A percentile compares a stretch with the other conserved stretches of the same genome.
phyloP scores from a whole-genome alignment of 2,329 filamentous ascomycete species.

The Zymoseptoria brevis region DNA sequence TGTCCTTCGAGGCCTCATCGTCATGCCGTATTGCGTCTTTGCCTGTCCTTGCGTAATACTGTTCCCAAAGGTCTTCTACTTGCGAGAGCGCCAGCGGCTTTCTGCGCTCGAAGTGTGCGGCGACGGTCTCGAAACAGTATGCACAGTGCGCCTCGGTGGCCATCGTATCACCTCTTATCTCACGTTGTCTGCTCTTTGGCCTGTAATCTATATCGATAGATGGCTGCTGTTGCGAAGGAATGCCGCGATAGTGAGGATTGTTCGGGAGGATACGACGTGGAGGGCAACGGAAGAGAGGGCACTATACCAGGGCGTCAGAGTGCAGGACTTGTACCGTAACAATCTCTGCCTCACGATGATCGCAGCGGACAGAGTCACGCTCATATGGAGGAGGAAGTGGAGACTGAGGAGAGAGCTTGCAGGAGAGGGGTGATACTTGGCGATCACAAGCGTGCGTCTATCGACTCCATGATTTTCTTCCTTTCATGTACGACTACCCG shows the following conservation, averaged over 20 bases:
- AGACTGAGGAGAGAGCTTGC: background rate
- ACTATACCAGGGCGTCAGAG: background rate
- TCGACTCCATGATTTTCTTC: background rate
- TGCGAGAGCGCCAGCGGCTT: slow-evolving; percentile 58
- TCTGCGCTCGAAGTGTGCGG: slow-evolving; percentile 64
- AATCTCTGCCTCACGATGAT: background rate
- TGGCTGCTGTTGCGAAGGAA: background rate
- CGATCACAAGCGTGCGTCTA: background rate
- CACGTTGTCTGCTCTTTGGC: background rate
- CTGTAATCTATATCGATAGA: background rate
- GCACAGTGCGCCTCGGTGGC: slow-evolving; percentile 79
- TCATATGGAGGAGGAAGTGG: background rate
- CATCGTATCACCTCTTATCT: slow-evolving; percentile 47
- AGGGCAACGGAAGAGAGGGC: background rate
- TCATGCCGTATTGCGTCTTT: slow-evolving; percentile 36
- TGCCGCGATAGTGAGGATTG: background rate
- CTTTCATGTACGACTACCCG: background rate
- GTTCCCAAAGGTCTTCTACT: slow-evolving; percentile 61
- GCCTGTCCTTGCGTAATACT: slow-evolving; percentile 36
- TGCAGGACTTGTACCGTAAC: background rate
- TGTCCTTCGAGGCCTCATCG: slow-evolving; percentile 15
- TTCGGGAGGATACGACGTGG: background rate
- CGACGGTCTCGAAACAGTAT: slow-evolving; percentile 84
- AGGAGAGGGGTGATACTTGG: background rate
- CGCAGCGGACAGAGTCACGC: background rate